A percentile compares a stretch with the other conserved stretches of the same genome.
These are phyloP conservation scores for Coniosporium tulheliwenetii DNA, from an alignment of 2,329 filamentous ascomycete genomes.

Conservation along the genomic window DNA sequence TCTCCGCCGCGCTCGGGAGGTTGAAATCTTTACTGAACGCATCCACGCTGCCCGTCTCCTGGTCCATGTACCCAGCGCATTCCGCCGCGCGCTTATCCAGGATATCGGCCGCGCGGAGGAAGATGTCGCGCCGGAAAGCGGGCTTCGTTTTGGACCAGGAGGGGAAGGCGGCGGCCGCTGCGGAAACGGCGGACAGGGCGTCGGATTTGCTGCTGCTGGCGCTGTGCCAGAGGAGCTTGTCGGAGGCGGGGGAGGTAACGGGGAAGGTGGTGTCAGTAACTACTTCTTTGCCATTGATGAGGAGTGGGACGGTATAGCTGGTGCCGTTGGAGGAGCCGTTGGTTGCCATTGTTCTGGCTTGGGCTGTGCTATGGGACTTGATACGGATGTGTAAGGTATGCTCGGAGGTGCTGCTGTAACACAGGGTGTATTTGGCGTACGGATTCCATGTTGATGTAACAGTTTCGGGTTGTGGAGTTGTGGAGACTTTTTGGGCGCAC, in stretches of 20 bases:
- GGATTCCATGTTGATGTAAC: too few species aligned
- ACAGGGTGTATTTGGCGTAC: too few species aligned
- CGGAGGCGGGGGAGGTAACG: slow-evolving; percentile 39
- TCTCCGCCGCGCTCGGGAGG: slow-evolving; percentile 21
- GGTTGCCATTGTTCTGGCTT: background rate
- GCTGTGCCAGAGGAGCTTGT: slow-evolving; percentile 38
- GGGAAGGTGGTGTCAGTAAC: slow-evolving; percentile 33
- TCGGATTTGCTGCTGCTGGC: slow-evolving; percentile 41
- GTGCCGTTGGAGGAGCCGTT: background rate
- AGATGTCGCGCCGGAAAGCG: slow-evolving; percentile 47
- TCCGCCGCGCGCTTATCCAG: slow-evolving; percentile 45
- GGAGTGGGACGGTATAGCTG: slow-evolving; percentile 23
- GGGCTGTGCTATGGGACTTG: too few species aligned
- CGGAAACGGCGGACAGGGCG: slow-evolving; percentile 38
- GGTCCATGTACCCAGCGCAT: slow-evolving; percentile 41
- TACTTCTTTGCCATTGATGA: slow-evolving; percentile 33
- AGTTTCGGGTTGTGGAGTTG: too few species aligned
- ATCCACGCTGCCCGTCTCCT: slow-evolving; percentile 38
- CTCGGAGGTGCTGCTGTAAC: too few species aligned
- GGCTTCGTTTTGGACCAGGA: slow-evolving; percentile 52
- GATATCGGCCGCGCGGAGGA: slow-evolving; percentile 53
- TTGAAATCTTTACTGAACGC: slow-evolving; percentile 23
- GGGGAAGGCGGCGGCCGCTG: slow-evolving; percentile 52
- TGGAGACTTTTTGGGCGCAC: too few species aligned
- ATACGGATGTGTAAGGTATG: too few species aligned